Evolutionary conservation across 2,329 filamentous ascomycete species (phyloP).

Genomic region (Davidsoniella virescens): DNA sequence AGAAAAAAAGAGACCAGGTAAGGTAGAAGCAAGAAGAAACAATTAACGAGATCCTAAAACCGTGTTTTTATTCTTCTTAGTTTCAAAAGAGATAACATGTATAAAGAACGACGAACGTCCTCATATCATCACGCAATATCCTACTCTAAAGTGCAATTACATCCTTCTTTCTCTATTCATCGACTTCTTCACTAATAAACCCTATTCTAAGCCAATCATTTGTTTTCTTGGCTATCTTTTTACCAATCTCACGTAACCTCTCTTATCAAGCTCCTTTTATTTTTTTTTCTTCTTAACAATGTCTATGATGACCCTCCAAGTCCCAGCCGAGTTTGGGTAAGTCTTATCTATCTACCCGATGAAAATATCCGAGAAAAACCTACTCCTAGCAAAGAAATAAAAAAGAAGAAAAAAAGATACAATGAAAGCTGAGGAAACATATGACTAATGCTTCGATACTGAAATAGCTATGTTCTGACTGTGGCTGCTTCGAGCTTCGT

Average conservation of each 20-base stretch:
- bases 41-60: background rate
- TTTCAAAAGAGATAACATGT: background rate
- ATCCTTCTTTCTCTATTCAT: background rate
- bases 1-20: background rate
- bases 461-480: slow-evolving; percentile 41
- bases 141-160: background rate
- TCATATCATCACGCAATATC: background rate
- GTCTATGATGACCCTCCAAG: slow-evolving; percentile 19
- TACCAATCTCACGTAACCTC: background rate
- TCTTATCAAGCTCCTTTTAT: background rate
- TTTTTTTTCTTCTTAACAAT: background rate
- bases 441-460: background rate
- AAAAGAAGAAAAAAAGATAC: background rate
- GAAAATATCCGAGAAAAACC: no score
- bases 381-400: background rate
- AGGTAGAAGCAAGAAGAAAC: background rate
- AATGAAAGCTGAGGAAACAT: background rate
- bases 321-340: slow-evolving; percentile 37
- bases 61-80: background rate
- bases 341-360: slow-evolving; percentile 11
- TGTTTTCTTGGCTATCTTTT: background rate
- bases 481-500: slow-evolving; percentile 41
- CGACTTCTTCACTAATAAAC: background rate
- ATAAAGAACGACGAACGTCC: background rate
- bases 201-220: background rate